These are phyloP conservation scores for Phialemonium atrogriseum DNA, from an alignment of 2,329 filamentous ascomycete genomes.

Conservation along the genomic window DNA sequence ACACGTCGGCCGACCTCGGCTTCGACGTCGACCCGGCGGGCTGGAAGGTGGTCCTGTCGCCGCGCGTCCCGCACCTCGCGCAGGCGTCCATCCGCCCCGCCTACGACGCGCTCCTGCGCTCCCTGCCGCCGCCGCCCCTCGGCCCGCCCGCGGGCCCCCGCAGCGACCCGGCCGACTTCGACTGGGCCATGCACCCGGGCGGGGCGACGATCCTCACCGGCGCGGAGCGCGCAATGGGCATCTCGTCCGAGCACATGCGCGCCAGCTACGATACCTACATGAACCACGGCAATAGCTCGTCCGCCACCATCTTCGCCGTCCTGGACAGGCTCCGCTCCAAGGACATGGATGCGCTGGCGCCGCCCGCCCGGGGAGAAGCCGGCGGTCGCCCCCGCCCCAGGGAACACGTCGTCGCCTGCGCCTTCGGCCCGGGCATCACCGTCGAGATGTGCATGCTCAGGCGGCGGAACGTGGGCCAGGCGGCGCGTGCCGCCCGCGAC, in stretches of 20 bases:
- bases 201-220: conserved; percentile 59
- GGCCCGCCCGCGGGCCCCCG: no score
- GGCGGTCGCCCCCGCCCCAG: no score
- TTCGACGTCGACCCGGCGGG: conserved; percentile 58
- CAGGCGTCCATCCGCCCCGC: conserved; percentile 40
- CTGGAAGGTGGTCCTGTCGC: conserved; percentile 60
- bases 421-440: conserved; percentile 61
- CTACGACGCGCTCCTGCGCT: conserved; percentile 45
- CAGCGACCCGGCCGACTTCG: conserved; percentile 47
- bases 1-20: conserved; percentile 53
- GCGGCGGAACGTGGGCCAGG: conserved; percentile 33
- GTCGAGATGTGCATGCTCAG: conserved; percentile 62
- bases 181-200: conserved; percentile 68
- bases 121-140: conserved; percentile 31
- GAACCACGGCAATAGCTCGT: conserved; percentile 60
- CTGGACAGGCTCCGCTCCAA: conserved; percentile 51
- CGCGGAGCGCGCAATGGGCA: conserved; percentile 48
- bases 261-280: conserved; percentile 64
- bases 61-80: conserved; percentile 50
- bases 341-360: conserved; percentile 50
- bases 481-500: no score
- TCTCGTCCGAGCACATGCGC: conserved; percentile 56
- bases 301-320: conserved; percentile 61
- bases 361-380: conserved; percentile 34
- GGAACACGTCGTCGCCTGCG: conserved; percentile 57